Base-by-base conservation (phyloP, 805 yeast genomes). In the Scheffersomyces ergatensis region DNA sequence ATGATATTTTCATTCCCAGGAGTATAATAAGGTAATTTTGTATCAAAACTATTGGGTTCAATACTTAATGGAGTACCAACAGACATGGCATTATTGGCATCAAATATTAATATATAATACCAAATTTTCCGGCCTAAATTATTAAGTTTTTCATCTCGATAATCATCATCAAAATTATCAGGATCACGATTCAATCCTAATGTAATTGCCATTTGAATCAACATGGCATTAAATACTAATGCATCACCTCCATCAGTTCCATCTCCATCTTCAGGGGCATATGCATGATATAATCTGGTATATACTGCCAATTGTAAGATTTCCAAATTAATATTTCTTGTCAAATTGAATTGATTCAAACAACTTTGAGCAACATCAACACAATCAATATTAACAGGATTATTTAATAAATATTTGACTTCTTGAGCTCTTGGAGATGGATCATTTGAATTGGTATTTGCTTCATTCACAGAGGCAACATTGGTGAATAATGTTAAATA, bases 181-280 rank as follows among this genome's bases (percentile, higher is more conserved):
- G 89, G 89, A 47, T 83, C 89, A 49, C 89, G 68, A 54, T 83
- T 82, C 19, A 83, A 54, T 0, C 89, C 90, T 47, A 83, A 70
- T 29, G 83, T 72, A 39, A 77, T 70, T 0, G 83, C 86, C 84
- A 83, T 80, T 51, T 82, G 87, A 13, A 81, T 60, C 23, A 81
- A 64, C 60, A 79, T 70, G 1, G 83, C 79, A 12, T 75, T 56
- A 39, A 76, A 72, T 6, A 79, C 74, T 49, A 74, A 81, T 2
- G 80, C 71, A 37, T 77, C 78, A 33, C 81, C 83, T 41, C 78
- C 82, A 50, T 78, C 85, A 3, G 67, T 63, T 2, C 75, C 70
- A 50, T 78, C 82, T 30, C 83, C 83, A 51, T 76, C 78, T 44
- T 73, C 78, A 0, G 82, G 82, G 0, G 78, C 62, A 38, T 57